Evolutionary conservation across 345 rosid species (phyloP), one percentile per base, ranked within the genome.

Genomic region (Hibiscus tridactylites): DNA sequence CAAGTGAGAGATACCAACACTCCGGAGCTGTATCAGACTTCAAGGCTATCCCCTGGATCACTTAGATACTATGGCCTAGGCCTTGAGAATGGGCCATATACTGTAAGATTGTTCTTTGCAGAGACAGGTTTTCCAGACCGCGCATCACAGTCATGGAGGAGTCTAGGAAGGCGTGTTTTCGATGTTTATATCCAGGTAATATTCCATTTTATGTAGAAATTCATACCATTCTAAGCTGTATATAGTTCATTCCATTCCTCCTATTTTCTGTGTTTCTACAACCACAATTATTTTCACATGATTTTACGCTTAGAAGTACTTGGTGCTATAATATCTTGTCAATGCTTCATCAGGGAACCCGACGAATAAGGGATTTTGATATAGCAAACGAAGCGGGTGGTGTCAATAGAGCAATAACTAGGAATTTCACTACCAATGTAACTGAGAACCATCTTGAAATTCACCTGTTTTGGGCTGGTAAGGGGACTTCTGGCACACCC

Each of bases 391-490:
- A 72, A 64, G 79, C 79, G 21, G 83, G 79, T 21, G 85, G 79
- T 6, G 77, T 71, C n/a, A 19, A 65, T 3, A 72, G n/a, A 69
- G 79, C 85, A 19, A 49, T 72, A 53, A 70, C 35, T 4, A 75
- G 9, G 70, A 72, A 17, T 70, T 86, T 85, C 65, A 84, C 72
- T 73, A 79, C 79, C 57, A 76, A 70, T 39, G 88, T 86, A 71
- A 62, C 83, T 0, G 90, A 81, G 63, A 88, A 83, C 76, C 57
- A 85, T 76, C 70, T 85, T 5, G 90, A 88, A 74, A 79, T 88
- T 54, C 92, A 85, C 80, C 79, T 88, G 66, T 84, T 88, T 70
- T 88, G 92, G 92, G 87, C 92, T 80, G 92, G 92, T 61, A 85
- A 88, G 74, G 90, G 91, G 28, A 82, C 89, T 84, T 85, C 61